phyloP scores from a whole-genome alignment of 208 protist genomes.

The Kentomonas sorsogonicus region DNA sequence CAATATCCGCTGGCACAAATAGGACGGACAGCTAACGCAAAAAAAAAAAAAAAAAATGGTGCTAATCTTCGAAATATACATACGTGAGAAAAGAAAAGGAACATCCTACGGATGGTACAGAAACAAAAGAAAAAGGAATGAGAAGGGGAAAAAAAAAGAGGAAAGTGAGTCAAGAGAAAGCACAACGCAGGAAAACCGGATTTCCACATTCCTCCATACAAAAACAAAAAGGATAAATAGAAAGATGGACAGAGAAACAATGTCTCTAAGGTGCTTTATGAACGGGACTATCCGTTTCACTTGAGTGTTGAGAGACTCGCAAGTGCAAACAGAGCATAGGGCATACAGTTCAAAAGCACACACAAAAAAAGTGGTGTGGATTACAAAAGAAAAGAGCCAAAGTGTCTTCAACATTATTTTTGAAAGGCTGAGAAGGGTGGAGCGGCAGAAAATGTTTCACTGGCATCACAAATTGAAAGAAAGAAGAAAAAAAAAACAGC shows the following conservation, averaged over 20 bases:
- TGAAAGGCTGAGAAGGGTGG: no score
- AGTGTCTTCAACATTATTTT: no score
- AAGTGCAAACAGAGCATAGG: background rate
- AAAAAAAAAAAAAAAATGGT: constrained; percentile 3
- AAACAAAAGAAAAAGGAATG: background rate
- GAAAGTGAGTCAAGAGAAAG: background rate
- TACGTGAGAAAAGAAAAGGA: constrained; percentile 1
- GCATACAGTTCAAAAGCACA: background rate
- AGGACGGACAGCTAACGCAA: background rate
- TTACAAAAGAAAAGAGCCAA: no score
- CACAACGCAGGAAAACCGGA: background rate
- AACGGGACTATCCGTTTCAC: background rate
- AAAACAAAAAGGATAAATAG: no score
- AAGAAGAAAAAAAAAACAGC: no score
- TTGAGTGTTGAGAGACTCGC: background rate
- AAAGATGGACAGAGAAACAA: no score
- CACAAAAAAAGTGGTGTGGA: background rate
- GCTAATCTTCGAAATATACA: no score
- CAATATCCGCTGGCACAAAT: background rate
- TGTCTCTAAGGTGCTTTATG: background rate
- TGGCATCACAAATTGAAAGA: no score
- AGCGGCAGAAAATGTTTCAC: no score
- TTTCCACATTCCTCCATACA: background rate
- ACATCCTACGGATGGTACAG: background rate
- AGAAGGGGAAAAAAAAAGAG: background rate